These are phyloP conservation scores for Microbotryum lychnidis-dioicae DNA, from an alignment of 1,284 basidiomycete species.

Conservation along the genomic window DNA sequence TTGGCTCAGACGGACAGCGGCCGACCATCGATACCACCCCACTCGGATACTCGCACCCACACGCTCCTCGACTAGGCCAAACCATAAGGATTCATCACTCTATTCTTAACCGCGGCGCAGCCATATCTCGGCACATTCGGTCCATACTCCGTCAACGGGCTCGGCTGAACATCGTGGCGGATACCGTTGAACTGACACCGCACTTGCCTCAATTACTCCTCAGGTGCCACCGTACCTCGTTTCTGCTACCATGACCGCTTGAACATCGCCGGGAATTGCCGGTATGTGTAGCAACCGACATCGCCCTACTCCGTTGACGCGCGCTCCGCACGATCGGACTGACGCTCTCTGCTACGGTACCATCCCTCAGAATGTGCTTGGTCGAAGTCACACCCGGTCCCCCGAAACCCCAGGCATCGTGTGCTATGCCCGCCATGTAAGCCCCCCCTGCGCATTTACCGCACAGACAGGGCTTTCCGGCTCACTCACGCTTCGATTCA, in stretches of 20 bases:
- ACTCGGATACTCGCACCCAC: too few species aligned
- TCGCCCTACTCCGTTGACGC: background rate
- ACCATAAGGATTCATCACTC: too few species aligned
- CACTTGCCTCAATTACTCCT: background rate
- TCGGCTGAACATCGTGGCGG: too few species aligned
- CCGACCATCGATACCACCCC: too few species aligned
- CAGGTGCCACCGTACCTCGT: slow-evolving; percentile 42
- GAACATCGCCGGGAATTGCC: slow-evolving; percentile 90
- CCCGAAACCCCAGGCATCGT: slow-evolving; percentile 40
- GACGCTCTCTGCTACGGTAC: background rate
- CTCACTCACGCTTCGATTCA: background rate
- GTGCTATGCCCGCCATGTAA: slow-evolving; percentile 92
- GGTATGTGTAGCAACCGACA: slow-evolving; percentile 48
- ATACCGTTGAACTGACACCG: too few species aligned
- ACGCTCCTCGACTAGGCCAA: too few species aligned
- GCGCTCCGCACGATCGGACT: background rate
- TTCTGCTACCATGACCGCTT: slow-evolving; percentile 93
- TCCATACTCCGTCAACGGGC: too few species aligned
- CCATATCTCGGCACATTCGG: too few species aligned
- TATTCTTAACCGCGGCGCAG: too few species aligned
- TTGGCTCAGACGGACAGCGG: too few species aligned
- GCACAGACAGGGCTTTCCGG: background rate
- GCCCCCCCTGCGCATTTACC: too few species aligned
- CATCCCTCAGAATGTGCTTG: slow-evolving; percentile 69
- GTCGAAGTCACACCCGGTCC: slow-evolving; percentile 63